These are phyloP conservation scores for Didymellaceae sp. DNA, from an alignment of 2,329 filamentous ascomycete genomes.

Conservation along the genomic window DNA sequence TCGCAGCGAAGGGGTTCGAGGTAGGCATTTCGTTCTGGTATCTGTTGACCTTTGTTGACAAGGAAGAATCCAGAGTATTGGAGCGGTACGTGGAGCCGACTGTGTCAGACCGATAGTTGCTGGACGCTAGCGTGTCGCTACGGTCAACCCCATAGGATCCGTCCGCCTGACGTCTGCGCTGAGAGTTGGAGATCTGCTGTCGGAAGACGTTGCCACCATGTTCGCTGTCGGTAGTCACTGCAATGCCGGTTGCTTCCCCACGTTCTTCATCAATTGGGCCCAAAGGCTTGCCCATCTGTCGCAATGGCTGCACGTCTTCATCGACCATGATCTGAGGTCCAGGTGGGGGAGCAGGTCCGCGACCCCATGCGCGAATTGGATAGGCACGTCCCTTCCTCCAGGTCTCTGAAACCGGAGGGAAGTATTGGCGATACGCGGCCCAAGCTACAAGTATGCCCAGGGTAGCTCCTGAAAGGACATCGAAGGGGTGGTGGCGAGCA, in stretches of 20 bases:
- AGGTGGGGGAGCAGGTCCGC: constrained; percentile 47
- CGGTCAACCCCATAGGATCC: constrained; percentile 37
- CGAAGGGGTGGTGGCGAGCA: constrained; percentile 66
- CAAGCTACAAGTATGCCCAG: constrained; percentile 61
- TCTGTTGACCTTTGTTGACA: constrained; percentile 39
- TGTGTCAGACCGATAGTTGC: constrained; percentile 34
- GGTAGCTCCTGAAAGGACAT: constrained; percentile 63
- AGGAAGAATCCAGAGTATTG: constrained; percentile 25
- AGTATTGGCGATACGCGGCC: constrained; percentile 65
- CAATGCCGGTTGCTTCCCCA: constrained; percentile 38
- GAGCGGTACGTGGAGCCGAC: constrained; percentile 26
- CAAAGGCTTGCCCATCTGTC: constrained; percentile 31
- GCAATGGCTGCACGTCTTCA: constrained; percentile 43
- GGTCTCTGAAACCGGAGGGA: constrained; percentile 61
- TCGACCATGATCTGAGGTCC: constrained; percentile 32
- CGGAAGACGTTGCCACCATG: constrained; percentile 47
- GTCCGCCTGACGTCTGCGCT: constrained; percentile 43
- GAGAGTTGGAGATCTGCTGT: constrained; percentile 47
- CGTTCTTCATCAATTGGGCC: constrained; percentile 45
- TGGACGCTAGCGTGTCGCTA: constrained; percentile 41
- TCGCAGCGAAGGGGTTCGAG: constrained; percentile 41
- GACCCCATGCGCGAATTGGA: constrained; percentile 65
- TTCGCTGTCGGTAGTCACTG: constrained; percentile 25
- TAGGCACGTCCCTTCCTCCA: constrained; percentile 66
- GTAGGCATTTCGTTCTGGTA: constrained; percentile 44